These are phyloP conservation scores for Chlorella sp. DNA, from an alignment of 139 green algal genomes.

Conservation along the genomic window DNA sequence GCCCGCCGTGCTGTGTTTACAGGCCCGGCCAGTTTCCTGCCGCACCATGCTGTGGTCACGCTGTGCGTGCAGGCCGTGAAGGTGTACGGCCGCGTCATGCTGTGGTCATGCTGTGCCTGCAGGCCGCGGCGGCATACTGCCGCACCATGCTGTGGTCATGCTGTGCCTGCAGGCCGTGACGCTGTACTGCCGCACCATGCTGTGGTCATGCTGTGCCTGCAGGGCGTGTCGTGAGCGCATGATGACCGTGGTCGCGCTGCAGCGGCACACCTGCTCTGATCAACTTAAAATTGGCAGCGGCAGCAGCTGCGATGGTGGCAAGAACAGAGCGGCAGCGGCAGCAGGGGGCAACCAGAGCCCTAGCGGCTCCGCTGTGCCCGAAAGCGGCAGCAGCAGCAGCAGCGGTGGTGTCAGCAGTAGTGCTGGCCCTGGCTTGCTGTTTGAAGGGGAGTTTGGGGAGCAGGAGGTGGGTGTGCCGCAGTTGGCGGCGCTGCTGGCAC, in stretches of 20 bases:
- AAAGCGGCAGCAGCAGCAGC: not conserved
- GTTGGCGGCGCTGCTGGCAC: not conserved
- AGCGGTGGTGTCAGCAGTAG: too few species aligned
- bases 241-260: not conserved
- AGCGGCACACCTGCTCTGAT: not conserved
- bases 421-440: not conserved
- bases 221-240: constrained; percentile 32
- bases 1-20: too few species aligned
- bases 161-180: not conserved
- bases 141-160: not conserved
- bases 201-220: not conserved
- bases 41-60: not conserved
- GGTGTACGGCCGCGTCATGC: not conserved
- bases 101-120: not conserved
- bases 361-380: not conserved
- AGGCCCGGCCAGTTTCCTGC: not conserved
- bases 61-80: not conserved
- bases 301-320: not conserved
- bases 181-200: not conserved
- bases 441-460: not conserved
- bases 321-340: not conserved
- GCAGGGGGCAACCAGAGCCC: not conserved
- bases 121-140: not conserved
- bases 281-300: not conserved
- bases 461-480: not conserved